Percentiles rank a stretch among this genome's conserved stretches.
Evolutionary conservation across 345 rosid genomes (phyloP).

Genomic region (Trapa bicornis): DNA sequence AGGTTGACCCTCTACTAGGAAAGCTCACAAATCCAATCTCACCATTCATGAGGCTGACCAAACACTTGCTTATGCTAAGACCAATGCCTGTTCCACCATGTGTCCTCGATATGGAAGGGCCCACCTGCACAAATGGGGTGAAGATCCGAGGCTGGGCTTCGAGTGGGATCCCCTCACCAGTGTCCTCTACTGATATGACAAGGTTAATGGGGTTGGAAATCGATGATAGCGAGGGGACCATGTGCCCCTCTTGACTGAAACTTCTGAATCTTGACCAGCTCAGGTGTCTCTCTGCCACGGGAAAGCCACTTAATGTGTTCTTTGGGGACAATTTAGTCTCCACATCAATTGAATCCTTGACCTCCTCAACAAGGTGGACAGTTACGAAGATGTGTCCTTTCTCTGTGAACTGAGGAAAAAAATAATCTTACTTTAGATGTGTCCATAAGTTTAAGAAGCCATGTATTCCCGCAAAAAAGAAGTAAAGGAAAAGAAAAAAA

Average conservation of each 20-base stretch:
- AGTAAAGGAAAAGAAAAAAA: neutral
- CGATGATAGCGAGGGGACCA: slow-evolving; percentile 16
- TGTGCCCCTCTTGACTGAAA: slow-evolving; percentile 39
- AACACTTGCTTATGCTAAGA: slow-evolving; percentile 88
- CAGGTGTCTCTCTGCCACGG: slow-evolving; percentile 53
- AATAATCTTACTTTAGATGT: neutral
- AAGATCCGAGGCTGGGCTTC: slow-evolving; percentile 84
- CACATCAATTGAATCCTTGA: slow-evolving; percentile 31
- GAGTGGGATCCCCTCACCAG: slow-evolving; percentile 81
- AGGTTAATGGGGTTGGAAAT: slow-evolving; percentile 39
- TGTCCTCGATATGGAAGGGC: slow-evolving; percentile 74
- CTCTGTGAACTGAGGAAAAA: slow-evolving; percentile 60
- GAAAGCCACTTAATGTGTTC: slow-evolving; percentile 73
- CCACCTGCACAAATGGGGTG: slow-evolving; percentile 93
- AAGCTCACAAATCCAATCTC: slow-evolving; percentile 77
- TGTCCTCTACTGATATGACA: slow-evolving; percentile 88
- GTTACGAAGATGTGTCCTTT: slow-evolving; percentile 81
- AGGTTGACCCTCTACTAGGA: slow-evolving; percentile 77
- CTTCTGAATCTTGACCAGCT: slow-evolving; percentile 67
- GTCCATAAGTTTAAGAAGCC: neutral
- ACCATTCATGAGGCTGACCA: slow-evolving; percentile 86
- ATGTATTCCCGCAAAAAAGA: neutral
- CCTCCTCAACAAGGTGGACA: slow-evolving; percentile 78
- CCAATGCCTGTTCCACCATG: slow-evolving; percentile 98
- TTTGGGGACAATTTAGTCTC: slow-evolving; percentile 38